phyloP scores from a whole-genome alignment of 176 grass and related monocot species.

The Oryza officinalis region DNA sequence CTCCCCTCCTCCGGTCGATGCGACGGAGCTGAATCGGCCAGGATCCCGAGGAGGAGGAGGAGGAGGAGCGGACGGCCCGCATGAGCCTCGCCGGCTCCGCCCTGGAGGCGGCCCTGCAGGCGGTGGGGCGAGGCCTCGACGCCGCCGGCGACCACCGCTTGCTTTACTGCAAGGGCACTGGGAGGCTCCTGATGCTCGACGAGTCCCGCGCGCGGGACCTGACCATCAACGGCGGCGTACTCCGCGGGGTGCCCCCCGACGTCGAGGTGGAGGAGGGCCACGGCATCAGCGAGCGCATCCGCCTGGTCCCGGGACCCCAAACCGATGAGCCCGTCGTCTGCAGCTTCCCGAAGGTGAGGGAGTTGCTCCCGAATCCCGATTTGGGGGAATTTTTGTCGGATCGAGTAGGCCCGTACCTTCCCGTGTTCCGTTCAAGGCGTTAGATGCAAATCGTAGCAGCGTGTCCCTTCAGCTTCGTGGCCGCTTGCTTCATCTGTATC shows the following conservation, averaged over 20 bases:
- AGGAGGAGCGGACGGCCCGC: conserved; percentile 20
- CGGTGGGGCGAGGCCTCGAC: conserved; percentile 72
- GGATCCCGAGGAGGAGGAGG: conserved; percentile 43
- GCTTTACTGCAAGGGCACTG: conserved; percentile 75
- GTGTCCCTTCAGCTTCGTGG: neutral
- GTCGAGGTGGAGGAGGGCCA: conserved; percentile 48
- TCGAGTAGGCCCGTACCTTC: conserved; percentile 4
- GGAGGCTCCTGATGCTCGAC: conserved; percentile 58
- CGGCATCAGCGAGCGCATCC: conserved; percentile 44
- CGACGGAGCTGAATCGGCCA: conserved; percentile 13
- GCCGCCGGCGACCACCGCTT: conserved; percentile 70
- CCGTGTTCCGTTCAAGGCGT: neutral
- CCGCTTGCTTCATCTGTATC: neutral
- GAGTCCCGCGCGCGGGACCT: conserved; percentile 53
- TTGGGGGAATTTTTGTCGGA: conserved; percentile 17
- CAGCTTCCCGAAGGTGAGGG: conserved; percentile 69
- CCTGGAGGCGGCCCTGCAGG: conserved; percentile 67
- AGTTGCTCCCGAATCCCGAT: conserved; percentile 16
- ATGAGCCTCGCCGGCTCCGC: conserved; percentile 59
- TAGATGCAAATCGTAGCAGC: conserved; percentile 13
- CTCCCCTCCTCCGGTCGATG: neutral
- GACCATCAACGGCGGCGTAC: conserved; percentile 35
- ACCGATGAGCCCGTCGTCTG: conserved; percentile 50
- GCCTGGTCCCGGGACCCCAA: neutral
- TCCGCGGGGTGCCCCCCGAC: conserved; percentile 57